These are phyloP conservation scores for Leucosporidium scottii DNA, from an alignment of 768 basidiomycete species.

Conservation along the genomic window DNA sequence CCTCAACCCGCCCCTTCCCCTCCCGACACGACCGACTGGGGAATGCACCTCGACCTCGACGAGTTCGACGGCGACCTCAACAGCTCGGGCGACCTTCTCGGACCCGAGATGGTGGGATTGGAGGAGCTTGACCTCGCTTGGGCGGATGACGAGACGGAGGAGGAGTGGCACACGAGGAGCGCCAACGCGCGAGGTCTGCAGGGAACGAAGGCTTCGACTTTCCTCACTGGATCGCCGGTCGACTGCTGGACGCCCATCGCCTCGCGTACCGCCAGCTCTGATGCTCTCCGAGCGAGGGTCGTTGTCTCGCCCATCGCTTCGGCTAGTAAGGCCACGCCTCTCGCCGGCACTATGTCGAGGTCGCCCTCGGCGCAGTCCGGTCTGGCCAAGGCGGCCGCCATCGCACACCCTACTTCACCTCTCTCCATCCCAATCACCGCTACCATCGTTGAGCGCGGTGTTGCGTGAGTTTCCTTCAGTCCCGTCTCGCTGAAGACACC, in stretches of 20 bases:
- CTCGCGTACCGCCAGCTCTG: not conserved
- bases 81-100: slow-evolving; percentile 22
- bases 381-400: not conserved
- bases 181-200: not conserved
- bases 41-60: slow-evolving; percentile 26
- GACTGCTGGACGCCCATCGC: slow-evolving; percentile 11
- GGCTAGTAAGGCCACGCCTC: not conserved
- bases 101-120: slow-evolving; percentile 26
- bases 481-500: not conserved
- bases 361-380: not conserved
- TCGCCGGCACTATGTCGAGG: no score
- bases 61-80: slow-evolving; percentile 28
- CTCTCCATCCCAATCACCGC: slow-evolving; percentile 6
- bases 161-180: not conserved
- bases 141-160: slow-evolving; percentile 13
- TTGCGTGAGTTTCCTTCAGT: not conserved
- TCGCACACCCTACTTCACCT: slow-evolving; percentile 3
- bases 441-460: slow-evolving; percentile 12
- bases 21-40: slow-evolving; percentile 29
- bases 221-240: slow-evolving; percentile 18
- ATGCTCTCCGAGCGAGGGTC: not conserved
- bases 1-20: slow-evolving; percentile 27
- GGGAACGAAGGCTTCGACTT: not conserved
- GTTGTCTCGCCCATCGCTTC: not conserved
- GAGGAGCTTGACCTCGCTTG: slow-evolving; percentile 32